phyloP scores from a whole-genome alignment of 2,329 filamentous ascomycete genomes.

The Hortaea sp. region DNA sequence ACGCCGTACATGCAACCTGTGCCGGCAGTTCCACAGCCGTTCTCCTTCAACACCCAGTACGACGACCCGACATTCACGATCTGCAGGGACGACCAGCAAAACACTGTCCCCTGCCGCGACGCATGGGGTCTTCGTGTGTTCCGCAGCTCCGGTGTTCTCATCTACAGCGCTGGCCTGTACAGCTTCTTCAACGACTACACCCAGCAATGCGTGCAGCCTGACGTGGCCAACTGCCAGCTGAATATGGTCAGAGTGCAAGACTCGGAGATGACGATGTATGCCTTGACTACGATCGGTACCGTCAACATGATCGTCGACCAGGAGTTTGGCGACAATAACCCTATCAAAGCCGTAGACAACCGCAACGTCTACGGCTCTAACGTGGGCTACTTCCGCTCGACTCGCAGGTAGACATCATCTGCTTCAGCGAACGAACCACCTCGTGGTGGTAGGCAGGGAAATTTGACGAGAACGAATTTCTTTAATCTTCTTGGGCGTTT shows the following conservation, averaged over 20 bases:
- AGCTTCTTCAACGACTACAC: conserved; percentile 51
- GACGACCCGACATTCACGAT: conserved; percentile 33
- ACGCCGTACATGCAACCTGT: conserved; percentile 45
- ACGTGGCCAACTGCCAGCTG: conserved; percentile 39
- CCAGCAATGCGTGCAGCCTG: conserved; percentile 36
- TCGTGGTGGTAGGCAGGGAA: too few species aligned
- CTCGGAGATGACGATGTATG: conserved; percentile 37
- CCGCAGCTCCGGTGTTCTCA: conserved; percentile 31
- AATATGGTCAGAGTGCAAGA: conserved; percentile 38
- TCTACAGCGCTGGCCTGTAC: conserved; percentile 44
- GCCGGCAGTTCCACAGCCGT: conserved; percentile 47
- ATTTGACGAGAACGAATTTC: too few species aligned
- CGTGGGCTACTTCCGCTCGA: conserved; percentile 25
- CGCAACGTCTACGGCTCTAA: conserved; percentile 40
- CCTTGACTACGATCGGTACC: conserved; percentile 38
- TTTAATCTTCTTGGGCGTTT: too few species aligned
- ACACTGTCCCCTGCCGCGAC: conserved; percentile 25
- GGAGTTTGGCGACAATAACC: conserved; percentile 16
- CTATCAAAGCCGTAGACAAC: conserved; percentile 34
- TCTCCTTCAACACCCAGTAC: conserved; percentile 35
- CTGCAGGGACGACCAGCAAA: conserved; percentile 15
- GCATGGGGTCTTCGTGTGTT: conserved; percentile 37
- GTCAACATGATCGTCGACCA: conserved; percentile 40
- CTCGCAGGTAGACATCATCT: not conserved
- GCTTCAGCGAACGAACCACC: too few species aligned